Base-by-base conservation (phyloP, 2,329 filamentous ascomycete species). In the Pyricularia sp. region DNA sequence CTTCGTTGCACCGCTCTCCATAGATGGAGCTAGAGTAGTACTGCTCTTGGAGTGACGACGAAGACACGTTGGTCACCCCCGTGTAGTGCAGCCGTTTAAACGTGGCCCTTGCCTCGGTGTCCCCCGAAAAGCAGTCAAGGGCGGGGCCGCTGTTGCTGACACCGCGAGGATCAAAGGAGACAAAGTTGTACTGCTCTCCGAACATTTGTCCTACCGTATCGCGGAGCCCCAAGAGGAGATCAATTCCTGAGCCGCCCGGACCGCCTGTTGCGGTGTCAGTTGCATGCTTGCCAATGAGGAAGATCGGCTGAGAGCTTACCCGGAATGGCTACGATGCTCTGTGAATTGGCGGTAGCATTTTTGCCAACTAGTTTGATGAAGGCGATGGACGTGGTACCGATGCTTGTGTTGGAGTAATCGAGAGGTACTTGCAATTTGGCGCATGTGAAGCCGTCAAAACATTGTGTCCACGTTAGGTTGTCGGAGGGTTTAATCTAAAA, bases 131-230 rank as follows among this genome's bases (percentile, higher is more conserved):
- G 71, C 81, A 83, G 70, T 81, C 77, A 17, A 79, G 78, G 26
- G 70, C 70, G 1, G 81, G 81, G 0, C 76, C 78, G 2, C 79
- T 81, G 64, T 75, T 77, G 12, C 77, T 78, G 64, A 80, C 75
- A 66, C 82, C 82, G 23, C 83, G 78, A 1, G 83, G 82, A 71
- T 84, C 83, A 66, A 84, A 84, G 0, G 81, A 79, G 65, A 85
- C 77, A 23, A 84, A 73, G 70, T 83, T 80, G 71, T 79, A 77
- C 58, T 81, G 77, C 0, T 70, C 67, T 55, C 81, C 82, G 17
- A 82, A 26, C 58, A 61, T 61, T 61, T 12, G 58, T n/a, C 58
- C 73, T 26, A 80, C 71, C 1, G 70, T 67, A 36, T 81, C 58
- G 1, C 58, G 28, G 26, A 77, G 81, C 4, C 69, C 36, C 12